Percentiles rank a stretch among this genome's conserved stretches.
Evolutionary conservation across 1,139 yeast genomes (phyloP).

Genomic region (Eremothecium coryli): DNA sequence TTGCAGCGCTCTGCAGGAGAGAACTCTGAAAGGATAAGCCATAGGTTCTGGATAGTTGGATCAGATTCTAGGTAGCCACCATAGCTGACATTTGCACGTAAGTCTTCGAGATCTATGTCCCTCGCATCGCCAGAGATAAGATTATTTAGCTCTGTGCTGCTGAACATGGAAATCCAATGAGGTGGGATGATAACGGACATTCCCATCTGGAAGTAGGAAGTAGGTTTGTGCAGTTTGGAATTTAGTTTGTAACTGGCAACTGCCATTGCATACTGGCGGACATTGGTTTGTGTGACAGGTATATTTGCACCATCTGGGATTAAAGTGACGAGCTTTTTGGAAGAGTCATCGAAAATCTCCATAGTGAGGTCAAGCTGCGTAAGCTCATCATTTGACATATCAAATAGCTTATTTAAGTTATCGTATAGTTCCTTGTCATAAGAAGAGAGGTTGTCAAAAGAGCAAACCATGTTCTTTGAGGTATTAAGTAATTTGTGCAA

Average conservation of each 20-base stretch:
- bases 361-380: slow-evolving; percentile 55
- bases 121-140: slow-evolving; percentile 74
- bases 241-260: slow-evolving; percentile 75
- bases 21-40: slow-evolving; percentile 72
- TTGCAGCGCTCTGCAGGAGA: slow-evolving; percentile 48
- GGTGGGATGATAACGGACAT: slow-evolving; percentile 58
- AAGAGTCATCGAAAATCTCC: slow-evolving; percentile 36
- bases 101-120: slow-evolving; percentile 62
- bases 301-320: slow-evolving; percentile 49
- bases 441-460: slow-evolving; percentile 70
- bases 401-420: slow-evolving; percentile 54
- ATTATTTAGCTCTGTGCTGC: slow-evolving; percentile 72
- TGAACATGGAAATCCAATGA: slow-evolving; percentile 77
- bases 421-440: slow-evolving; percentile 61
- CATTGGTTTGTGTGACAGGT: slow-evolving; percentile 52
- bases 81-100: slow-evolving; percentile 52
- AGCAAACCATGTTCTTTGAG: slow-evolving; percentile 29
- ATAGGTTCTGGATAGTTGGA: slow-evolving; percentile 50
- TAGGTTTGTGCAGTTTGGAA: slow-evolving; percentile 48
- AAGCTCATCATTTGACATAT: slow-evolving; percentile 50
- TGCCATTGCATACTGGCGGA: slow-evolving; percentile 66
- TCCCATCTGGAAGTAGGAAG: slow-evolving; percentile 62
- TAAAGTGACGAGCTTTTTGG: slow-evolving; percentile 42
- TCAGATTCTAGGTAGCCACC: slow-evolving; percentile 60
- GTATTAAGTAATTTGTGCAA: slow-evolving; percentile 50